Evolutionary conservation across 2,329 filamentous ascomycete species (phyloP), one percentile per base, ranked within the genome.

Genomic region (Botrytis galanthina): DNA sequence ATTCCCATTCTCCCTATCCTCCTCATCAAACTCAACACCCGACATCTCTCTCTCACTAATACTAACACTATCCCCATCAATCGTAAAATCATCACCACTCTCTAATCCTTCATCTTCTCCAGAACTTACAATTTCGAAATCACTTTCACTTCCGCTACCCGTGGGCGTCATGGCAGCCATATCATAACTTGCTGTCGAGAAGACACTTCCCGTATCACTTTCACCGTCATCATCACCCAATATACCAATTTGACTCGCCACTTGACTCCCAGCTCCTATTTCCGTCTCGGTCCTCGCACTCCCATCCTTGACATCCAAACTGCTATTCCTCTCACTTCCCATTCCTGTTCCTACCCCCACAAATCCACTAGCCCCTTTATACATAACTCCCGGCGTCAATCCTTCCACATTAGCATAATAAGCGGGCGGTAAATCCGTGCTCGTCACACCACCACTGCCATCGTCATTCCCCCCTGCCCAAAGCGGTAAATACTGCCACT

Each of bases 381-480:
- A 67, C 46, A 42, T 46, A 18, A 72, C 29, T n/a, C 46, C 60
- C 5, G 70, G 70, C 1, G 60, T 72, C 6, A 72, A 29, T 20
- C n/a, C 46, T 12, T 37, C 46, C 37, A 64, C 59, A 64, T 51
- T 64, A 39, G 69, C 0, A 44, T 72, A 66, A 20, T 72, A 72
- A 20, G 81, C 79, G 14, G 80, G 79, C 0, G 82, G 81, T 3
- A 81, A 76, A 1, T 73, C 46, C 14, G 83, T 82, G 0, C 80
- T 81, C 75, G 84, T 88, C 2, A 87, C 85, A 22, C 83, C 85
- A 3, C 86, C 86, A 0, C 82, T 83, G 0, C 82, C 86, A 72
- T 88, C 86, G 67, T 87, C 84, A 44, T 84, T 81, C 1, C 86
- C 90, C 6, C 87, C 90, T 0, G 89, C 90, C 89, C 89, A 92